These are phyloP conservation scores for Monoraphidium neglectum DNA, from an alignment of 139 green algal species.

Conservation along the genomic window DNA sequence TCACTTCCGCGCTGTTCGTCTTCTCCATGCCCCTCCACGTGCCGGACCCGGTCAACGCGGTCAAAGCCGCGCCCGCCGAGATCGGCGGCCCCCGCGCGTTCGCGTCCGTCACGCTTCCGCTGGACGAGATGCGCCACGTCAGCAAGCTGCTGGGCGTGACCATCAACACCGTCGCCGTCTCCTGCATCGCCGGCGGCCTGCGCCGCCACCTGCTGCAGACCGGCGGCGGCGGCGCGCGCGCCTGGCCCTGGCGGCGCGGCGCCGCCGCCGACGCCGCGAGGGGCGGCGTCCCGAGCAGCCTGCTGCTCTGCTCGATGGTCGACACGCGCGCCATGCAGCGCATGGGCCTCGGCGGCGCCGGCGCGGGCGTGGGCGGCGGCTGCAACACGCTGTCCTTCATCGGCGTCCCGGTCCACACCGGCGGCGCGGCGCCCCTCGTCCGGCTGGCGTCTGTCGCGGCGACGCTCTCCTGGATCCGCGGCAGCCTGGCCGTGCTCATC, in stretches of 20 bases:
- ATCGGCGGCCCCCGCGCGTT: slow-evolving; percentile 7
- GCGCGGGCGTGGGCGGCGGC: neutral
- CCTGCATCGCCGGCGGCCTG: slow-evolving; percentile 20
- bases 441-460: neutral
- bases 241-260: neutral
- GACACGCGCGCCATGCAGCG: slow-evolving; percentile 19
- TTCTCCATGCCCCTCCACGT: slow-evolving; percentile 1
- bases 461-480: slow-evolving; percentile 21
- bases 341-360: neutral
- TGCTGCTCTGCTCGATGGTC: slow-evolving; percentile 27
- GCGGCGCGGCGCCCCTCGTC: neutral
- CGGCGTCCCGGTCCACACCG: slow-evolving; percentile 23
- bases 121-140: slow-evolving; percentile 13
- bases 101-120: slow-evolving; percentile 9
- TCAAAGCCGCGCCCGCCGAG: slow-evolving; percentile 20
- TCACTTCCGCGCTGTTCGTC: too few species aligned
- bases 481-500: slow-evolving; percentile 23
- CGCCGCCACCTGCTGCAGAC: slow-evolving; percentile 9
- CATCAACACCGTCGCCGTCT: slow-evolving; percentile 27
- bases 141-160: neutral
- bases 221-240: neutral
- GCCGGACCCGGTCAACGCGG: slow-evolving; percentile 2
- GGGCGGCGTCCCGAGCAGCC: neutral
- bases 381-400: slow-evolving; percentile 37
- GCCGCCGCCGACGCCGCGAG: neutral